These are phyloP conservation scores for Myrmaecium sp. DNA, from an alignment of 2,329 filamentous ascomycete species.

Conservation along the genomic window DNA sequence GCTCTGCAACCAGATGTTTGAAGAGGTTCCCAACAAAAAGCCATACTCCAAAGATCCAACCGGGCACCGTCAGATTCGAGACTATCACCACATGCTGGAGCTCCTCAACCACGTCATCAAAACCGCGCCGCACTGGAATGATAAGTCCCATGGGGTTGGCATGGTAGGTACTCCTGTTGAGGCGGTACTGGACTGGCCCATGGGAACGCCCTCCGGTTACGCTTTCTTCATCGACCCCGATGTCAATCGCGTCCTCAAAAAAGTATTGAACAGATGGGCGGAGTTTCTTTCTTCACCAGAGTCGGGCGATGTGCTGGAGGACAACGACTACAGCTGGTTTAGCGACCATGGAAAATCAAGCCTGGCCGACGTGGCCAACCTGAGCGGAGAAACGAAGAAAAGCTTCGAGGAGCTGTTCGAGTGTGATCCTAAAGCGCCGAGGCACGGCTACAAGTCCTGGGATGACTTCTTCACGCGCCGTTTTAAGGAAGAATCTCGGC, in stretches of 20 bases:
- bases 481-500: slow-evolving; percentile 37
- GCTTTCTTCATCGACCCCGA: slow-evolving; percentile 36
- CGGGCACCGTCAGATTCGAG: slow-evolving; percentile 43
- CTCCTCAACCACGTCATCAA: slow-evolving; percentile 42
- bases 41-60: slow-evolving; percentile 46
- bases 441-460: slow-evolving; percentile 50
- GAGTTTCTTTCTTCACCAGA: slow-evolving; percentile 17
- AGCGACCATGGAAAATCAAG: slow-evolving; percentile 21
- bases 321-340: slow-evolving; percentile 23
- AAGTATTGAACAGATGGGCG: slow-evolving; percentile 33
- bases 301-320: slow-evolving; percentile 21
- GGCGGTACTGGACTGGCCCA: slow-evolving; percentile 41
- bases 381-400: slow-evolving; percentile 11
- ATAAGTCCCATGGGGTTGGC: slow-evolving; percentile 18
- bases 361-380: slow-evolving; percentile 8
- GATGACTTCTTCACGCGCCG: slow-evolving; percentile 52
- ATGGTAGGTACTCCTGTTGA: slow-evolving; percentile 40
- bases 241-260: slow-evolving; percentile 35
- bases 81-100: slow-evolving; percentile 49
- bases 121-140: slow-evolving; percentile 24
- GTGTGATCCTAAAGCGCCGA: slow-evolving; percentile 37
- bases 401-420: slow-evolving; percentile 44
- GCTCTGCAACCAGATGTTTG: slow-evolving; percentile 51
- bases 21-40: slow-evolving; percentile 43
- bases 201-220: slow-evolving; percentile 37